Conservation (phyloP, 2,329 filamentous ascomycete genomes). For the Colletotrichum camelliae region DNA sequence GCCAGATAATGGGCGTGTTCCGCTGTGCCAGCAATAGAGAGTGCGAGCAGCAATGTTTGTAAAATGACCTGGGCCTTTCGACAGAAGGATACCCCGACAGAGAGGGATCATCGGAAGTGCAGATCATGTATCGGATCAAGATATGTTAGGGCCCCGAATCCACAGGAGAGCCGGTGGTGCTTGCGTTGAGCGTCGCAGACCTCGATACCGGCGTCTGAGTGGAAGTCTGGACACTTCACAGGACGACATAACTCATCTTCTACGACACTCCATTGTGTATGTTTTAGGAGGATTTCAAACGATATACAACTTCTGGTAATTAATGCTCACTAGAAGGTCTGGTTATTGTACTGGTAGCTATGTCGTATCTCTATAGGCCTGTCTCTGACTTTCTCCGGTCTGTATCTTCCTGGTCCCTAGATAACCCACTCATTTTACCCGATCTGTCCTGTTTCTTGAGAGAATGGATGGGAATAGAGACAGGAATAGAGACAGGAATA, state of each 20-base stretch:
- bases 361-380: neutral
- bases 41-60: neutral
- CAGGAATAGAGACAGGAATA: neutral
- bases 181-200: neutral
- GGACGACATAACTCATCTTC: neutral
- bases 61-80: neutral
- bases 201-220: neutral
- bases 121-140: too few species aligned
- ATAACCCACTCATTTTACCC: neutral
- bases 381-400: neutral
- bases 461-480: neutral
- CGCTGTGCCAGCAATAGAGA: neutral
- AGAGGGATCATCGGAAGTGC: too few species aligned
- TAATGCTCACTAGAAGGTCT: neutral
- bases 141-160: neutral
- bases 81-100: too few species aligned
- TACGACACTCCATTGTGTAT: neutral
- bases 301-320: neutral
- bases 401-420: neutral
- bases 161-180: neutral
- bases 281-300: neutral
- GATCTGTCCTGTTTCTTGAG: neutral
- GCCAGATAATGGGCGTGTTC: neutral
- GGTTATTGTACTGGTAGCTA: rapidly evolving
- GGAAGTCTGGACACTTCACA: neutral